Base-by-base conservation (phyloP, 495 filamentous ascomycete species). In the Xylaria castorea region DNA sequence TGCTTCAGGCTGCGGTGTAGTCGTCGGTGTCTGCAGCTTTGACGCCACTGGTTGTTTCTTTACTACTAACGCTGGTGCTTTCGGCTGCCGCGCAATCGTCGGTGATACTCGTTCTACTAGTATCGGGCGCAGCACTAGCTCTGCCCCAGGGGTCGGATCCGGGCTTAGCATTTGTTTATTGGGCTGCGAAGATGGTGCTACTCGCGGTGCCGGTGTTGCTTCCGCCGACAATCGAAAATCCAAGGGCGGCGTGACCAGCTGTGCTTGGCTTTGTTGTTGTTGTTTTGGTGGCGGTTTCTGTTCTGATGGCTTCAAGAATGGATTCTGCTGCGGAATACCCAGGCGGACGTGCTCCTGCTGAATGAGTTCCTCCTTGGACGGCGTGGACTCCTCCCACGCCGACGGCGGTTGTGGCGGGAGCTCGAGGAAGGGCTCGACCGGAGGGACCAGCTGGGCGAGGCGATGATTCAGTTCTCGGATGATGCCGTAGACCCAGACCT, bases 401-500 rank as follows among this genome's bases (percentile, higher is more conserved):
- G 16, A 1, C 32, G 40, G 40, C 27, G 67, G 67, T 5, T 25
- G 0, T 6, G 55, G 30, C 50, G 60, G 60, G 6, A 25, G 2
- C 50, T 30, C 2, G 61, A 64, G 16, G 68, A 71, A 64, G 25
- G 36, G 32, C 60, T 44, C 3, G n/a, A 70, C 22, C 4, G 46
- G 30, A 16, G 36, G 50, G 11, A 32, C n/a, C 14, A 55, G 14
- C n/a, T 57, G 6, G 3, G 50, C 20, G 25, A 64, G 18, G 2
- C 22, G 22, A 2, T 14, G 3, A 6, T 65, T 71, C 3, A 65
- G 27, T 6, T 34, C 8, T 12, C 16, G 12, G 6, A 65, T 5
- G 32, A 65, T 34, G 9, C 0, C 7, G 48, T 57, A 20, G 9
- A 71, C 2, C 69, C 69, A 71, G 8, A 62, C 20, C 34, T 20